These are phyloP conservation scores for Lenzites betulinus DNA, from an alignment of 768 basidiomycete species.

Conservation along the genomic window DNA sequence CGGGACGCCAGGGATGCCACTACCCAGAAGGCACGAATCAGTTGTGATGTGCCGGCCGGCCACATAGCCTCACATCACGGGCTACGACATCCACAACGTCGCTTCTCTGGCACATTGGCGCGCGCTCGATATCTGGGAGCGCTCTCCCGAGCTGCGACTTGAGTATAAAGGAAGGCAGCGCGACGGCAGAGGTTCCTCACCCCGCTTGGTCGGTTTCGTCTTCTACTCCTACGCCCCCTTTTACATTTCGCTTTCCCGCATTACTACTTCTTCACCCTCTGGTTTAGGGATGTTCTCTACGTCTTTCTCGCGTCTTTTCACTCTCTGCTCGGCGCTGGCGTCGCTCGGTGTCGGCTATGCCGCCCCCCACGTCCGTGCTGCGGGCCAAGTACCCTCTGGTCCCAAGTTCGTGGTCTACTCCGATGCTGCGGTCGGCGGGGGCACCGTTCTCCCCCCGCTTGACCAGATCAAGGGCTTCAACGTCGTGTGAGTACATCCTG, in stretches of 20 bases:
- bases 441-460: background rate
- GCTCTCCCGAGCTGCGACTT: background rate
- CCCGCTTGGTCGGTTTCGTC: background rate
- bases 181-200: background rate
- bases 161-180: background rate
- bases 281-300: constrained; percentile 5
- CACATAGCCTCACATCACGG: too few relatives aligned
- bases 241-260: background rate
- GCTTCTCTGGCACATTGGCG: background rate
- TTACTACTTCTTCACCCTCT: background rate
- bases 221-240: background rate
- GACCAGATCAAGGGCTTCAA: constrained; percentile 17
- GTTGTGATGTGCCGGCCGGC: too few relatives aligned
- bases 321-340: constrained; percentile 5
- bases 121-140: background rate
- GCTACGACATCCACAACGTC: too few relatives aligned
- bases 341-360: background rate
- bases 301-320: constrained; percentile 9
- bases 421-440: background rate
- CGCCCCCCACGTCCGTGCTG: background rate
- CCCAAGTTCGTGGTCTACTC: constrained; percentile 19
- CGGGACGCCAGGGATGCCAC: too few relatives aligned
- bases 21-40: too few relatives aligned
- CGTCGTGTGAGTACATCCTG: constrained; percentile 14
- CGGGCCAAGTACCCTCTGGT: background rate